Evolutionary conservation across 2,329 filamentous ascomycete species (phyloP).

Genomic region (Aspergillus calidoustus): DNA sequence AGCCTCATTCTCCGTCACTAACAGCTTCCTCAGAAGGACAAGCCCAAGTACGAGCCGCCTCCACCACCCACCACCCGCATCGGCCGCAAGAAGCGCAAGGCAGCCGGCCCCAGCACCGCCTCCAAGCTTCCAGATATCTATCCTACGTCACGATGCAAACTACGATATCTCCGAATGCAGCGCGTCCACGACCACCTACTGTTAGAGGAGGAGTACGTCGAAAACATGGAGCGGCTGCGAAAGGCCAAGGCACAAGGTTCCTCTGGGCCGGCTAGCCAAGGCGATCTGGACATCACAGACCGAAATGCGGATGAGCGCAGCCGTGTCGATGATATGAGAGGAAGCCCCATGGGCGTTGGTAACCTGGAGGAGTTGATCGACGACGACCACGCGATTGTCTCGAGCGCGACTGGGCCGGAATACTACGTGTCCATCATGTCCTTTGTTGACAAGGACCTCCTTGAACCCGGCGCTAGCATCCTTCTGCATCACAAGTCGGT

Average conservation of each 20-base stretch:
- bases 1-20: not conserved
- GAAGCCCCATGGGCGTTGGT: conserved; percentile 97
- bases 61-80: conserved; percentile 95
- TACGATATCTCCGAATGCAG: conserved; percentile 96
- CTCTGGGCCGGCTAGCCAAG: conserved; percentile 58
- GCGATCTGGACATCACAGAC: conserved; percentile 78
- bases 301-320: conserved; percentile 92
- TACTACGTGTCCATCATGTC: conserved; percentile 99
- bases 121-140: conserved; percentile 94
- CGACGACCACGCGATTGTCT: conserved; percentile 98
- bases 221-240: conserved; percentile 95
- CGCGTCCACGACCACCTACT: conserved; percentile 96
- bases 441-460: conserved; percentile 97
- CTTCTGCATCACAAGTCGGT: conserved; percentile 97
- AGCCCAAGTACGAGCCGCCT: conserved; percentile 99
- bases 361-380: conserved; percentile 99
- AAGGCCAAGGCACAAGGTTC: conserved; percentile 79
- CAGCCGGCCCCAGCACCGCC: conserved; percentile 87
- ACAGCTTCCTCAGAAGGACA: conserved; percentile 77
- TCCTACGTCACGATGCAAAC: conserved; percentile 95
- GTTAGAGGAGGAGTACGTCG: conserved; percentile 97
- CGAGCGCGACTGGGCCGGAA: conserved; percentile 93
- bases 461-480: conserved; percentile 95
- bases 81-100: conserved; percentile 98
- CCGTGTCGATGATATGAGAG: conserved; percentile 96